These are phyloP conservation scores for Cyberlindnera misumaiensis DNA, from an alignment of 805 yeast genomes.

Conservation along the genomic window DNA sequence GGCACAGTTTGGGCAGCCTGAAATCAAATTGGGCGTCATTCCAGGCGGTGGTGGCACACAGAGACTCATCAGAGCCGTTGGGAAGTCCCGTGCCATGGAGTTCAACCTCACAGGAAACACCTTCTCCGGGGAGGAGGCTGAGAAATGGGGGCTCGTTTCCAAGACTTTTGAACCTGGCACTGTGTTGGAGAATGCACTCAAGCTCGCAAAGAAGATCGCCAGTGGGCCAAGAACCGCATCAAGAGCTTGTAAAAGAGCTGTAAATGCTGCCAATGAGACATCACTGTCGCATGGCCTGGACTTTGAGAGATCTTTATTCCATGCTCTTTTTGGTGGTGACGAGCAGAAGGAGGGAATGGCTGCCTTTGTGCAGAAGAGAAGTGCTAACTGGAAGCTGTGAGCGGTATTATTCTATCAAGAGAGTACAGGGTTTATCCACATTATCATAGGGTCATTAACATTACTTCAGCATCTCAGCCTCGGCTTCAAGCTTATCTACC, in stretches of 20 bases:
- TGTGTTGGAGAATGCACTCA: constrained; percentile 36
- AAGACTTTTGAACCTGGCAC: constrained; percentile 31
- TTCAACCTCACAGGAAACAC: constrained; percentile 39
- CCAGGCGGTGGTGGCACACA: constrained; percentile 54
- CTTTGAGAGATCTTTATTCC: constrained; percentile 39
- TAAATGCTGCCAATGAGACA: constrained; percentile 33
- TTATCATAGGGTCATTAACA: too few relatives aligned
- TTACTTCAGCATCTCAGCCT: constrained; percentile 41
- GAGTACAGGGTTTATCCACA: too few relatives aligned
- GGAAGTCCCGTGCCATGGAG: constrained; percentile 45
- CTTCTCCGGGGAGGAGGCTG: constrained; percentile 39
- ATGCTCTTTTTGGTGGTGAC: constrained; percentile 36
- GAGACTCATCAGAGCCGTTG: constrained; percentile 40
- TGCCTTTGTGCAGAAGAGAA: constrained; percentile 42
- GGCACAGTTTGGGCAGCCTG: constrained; percentile 50
- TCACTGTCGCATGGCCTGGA: constrained; percentile 32
- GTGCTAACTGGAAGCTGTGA: constrained; percentile 22
- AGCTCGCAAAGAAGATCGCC: constrained; percentile 38
- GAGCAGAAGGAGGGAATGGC: constrained; percentile 47
- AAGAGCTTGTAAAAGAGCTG: constrained; percentile 39
- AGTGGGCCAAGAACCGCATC: constrained; percentile 35
- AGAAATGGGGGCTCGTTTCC: constrained; percentile 42
- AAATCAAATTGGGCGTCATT: constrained; percentile 43
- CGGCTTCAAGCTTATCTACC: constrained; percentile 81
- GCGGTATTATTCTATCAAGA: too few relatives aligned